Conservation (phyloP, 192 early-diverging fungal species). For the Funneliformis mosseae region DNA sequence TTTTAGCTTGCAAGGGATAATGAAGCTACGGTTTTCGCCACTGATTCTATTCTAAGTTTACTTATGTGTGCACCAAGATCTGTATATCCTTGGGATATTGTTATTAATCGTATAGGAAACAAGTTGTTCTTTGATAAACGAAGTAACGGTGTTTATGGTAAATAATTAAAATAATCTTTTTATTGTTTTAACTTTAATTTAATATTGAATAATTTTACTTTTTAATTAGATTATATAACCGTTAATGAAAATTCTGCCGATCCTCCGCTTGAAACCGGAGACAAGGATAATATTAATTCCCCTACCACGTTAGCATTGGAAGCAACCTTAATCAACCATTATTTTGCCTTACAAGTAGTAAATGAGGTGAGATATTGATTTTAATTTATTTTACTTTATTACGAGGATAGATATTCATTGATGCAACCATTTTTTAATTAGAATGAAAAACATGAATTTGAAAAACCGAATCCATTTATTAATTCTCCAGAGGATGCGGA, state of each 20-base stretch:
- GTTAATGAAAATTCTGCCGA: conserved; percentile 97
- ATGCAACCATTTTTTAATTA: neutral
- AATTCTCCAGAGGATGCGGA: conserved; percentile 53
- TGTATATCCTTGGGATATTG: conserved; percentile 95
- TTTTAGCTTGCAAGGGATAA: conserved; percentile 45
- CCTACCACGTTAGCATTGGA: conserved; percentile 83
- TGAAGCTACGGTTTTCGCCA: conserved; percentile 78
- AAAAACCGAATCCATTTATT: conserved; percentile 78
- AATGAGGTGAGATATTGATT: conserved; percentile 35
- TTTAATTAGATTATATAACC: conserved; percentile 69
- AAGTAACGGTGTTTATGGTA: conserved; percentile 71
- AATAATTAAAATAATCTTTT: neutral
- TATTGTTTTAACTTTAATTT: neutral
- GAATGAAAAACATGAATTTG: conserved; percentile 50
- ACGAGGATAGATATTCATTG: neutral
- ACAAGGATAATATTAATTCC: conserved; percentile 90
- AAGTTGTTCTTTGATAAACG: conserved; percentile 93
- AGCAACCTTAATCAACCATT: conserved; percentile 84
- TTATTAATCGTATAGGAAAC: conserved; percentile 80
- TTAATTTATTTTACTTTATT: neutral
- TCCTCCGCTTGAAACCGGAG: conserved; percentile 83
- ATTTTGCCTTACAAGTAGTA: conserved; percentile 83
- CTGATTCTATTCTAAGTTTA: conserved; percentile 85
- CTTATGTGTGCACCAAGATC: conserved; percentile 92
- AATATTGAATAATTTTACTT: conserved; percentile 1